Base-by-base conservation (phyloP, 768 basidiomycete species). In the Suillus luteus region DNA sequence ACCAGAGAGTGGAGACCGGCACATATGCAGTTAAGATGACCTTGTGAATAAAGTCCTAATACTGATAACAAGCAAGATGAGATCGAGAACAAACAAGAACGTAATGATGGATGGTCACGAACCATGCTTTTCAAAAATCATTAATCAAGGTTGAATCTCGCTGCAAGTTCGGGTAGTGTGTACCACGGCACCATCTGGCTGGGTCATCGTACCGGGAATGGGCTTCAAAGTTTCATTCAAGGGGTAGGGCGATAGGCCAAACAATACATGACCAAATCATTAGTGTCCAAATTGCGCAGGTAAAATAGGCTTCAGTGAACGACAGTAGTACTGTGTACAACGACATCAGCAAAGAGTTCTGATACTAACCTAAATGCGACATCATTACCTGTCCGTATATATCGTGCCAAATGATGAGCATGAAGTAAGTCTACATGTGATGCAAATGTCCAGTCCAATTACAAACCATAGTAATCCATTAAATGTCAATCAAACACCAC, bases 391-490 rank as follows among this genome's bases (percentile, higher is more conserved):
- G 38, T 40, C 35, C 24, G 5, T 58, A 40, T 24, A 27, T 58
- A 58, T 58, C 24, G 57, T 58, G 52, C 52, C 31, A 54, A 54
- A 19, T 5, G 17, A 54, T 12, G 55, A 19, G 24, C 38, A 58
- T 41, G 24, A 58, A 58, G 55, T 57, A 57, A 38, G 17, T 43
- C 35, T 58, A 58, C 57, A 41, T 41, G 24, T 58, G 17, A 63
- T 62, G 59, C 5, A 46, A 58, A 62, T 63, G 43, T 63, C 58
- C 60, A 63, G 44, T 60, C 41, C 31, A 48, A 62, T 27, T 22
- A 41, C 14, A 37, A n/a, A 38, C 40, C 31, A 43, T 60, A 60
- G 43, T 40, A 41, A 35, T 33, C 55, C 59, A 61, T 27, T 58
- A 62, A 54, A 60, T 46, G 40, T 60, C 38, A 27, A 11, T 61